A percentile compares a stretch with the other conserved stretches of the same genome.
Conservation (phyloP, 1,139 yeast genomes). For the Geotrichum cucujoidarum region DNA sequence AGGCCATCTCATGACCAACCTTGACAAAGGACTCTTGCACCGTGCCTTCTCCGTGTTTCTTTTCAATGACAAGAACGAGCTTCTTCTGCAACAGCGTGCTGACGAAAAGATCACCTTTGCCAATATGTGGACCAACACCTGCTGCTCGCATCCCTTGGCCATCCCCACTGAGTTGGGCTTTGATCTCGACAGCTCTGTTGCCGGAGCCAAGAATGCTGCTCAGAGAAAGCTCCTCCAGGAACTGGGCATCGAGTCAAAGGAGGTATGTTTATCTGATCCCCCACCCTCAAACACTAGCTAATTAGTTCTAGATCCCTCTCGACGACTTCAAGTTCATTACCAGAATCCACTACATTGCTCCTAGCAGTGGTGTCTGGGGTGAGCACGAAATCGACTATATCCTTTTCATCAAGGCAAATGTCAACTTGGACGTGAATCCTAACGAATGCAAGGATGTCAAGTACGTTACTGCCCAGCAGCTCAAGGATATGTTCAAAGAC, state of each 20-base stretch:
- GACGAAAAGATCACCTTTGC: constrained; percentile 95
- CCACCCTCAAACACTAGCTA: constrained; percentile 1
- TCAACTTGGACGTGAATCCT: constrained; percentile 52
- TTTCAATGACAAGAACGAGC: constrained; percentile 69
- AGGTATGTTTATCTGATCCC: constrained; percentile 34
- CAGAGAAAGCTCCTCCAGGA: constrained; percentile 89
- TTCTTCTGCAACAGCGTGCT: constrained; percentile 90
- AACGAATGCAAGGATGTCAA: constrained; percentile 75
- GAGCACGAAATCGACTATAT: constrained; percentile 97
- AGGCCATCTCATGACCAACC: constrained; percentile 77
- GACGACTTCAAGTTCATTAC: constrained; percentile 76
- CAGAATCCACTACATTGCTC: constrained; percentile 90
- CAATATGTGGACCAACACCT: constrained; percentile 95
- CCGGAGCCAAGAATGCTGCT: constrained; percentile 84
- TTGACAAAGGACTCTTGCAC: constrained; percentile 78
- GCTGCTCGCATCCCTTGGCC: constrained; percentile 96
- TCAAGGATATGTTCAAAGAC: constrained; percentile 73
- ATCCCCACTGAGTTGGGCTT: constrained; percentile 73
- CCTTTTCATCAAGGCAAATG: constrained; percentile 63
- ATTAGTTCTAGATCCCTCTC: constrained; percentile 46
- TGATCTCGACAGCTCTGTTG: constrained; percentile 54
- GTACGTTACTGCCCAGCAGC: constrained; percentile 65
- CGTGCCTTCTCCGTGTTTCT: constrained; percentile 93
- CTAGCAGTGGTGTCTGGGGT: constrained; percentile 85
- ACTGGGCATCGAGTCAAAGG: constrained; percentile 66